Percentiles rank a stretch among this genome's conserved stretches.
Evolutionary conservation across 2,329 filamentous ascomycete genomes (phyloP).

Genomic region (Xylariaceae sp.): DNA sequence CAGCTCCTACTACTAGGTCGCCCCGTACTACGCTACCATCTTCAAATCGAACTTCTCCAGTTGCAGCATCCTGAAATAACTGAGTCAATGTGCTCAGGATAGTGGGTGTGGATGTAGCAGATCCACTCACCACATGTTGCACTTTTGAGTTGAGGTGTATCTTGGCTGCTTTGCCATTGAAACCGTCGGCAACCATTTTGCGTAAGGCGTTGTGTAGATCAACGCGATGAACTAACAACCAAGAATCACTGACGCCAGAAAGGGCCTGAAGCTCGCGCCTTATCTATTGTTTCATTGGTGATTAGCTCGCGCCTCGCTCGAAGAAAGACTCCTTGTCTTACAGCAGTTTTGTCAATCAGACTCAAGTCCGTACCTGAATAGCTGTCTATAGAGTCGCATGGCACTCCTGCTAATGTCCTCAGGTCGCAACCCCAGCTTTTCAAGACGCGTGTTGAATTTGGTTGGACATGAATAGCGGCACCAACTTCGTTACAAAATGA

Average conservation of each 20-base stretch:
- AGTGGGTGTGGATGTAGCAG: not conserved
- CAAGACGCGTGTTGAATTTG: conserved; percentile 8
- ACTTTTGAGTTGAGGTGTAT: conserved; percentile 14
- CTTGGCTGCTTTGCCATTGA: conserved; percentile 7
- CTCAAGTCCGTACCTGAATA: conserved; percentile 1
- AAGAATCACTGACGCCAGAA: conserved; percentile 3
- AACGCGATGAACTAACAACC: conserved; percentile 10
- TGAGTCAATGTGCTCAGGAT: not conserved
- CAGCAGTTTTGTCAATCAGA: not conserved
- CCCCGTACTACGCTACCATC: conserved; percentile 8
- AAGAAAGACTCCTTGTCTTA: not conserved
- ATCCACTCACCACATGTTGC: conserved; percentile 9
- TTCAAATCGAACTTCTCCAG: conserved; percentile 9
- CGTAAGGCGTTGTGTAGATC: conserved; percentile 11
- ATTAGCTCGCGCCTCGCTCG: not conserved
- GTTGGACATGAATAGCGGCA: conserved; percentile 11
- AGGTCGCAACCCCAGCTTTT: conserved; percentile 11
- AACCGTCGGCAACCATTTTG: conserved; percentile 1
- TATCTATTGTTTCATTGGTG: not conserved
- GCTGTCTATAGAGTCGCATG: not conserved
- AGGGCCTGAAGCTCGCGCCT: conserved; percentile 1
- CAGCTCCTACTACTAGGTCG: conserved; percentile 13
- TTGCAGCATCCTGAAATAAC: conserved; percentile 7
- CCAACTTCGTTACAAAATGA: conserved; percentile 14
- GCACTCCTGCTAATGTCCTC: not conserved